Conservation (phyloP, 495 filamentous ascomycete genomes). For the Talaromyces trachyspermus region DNA sequence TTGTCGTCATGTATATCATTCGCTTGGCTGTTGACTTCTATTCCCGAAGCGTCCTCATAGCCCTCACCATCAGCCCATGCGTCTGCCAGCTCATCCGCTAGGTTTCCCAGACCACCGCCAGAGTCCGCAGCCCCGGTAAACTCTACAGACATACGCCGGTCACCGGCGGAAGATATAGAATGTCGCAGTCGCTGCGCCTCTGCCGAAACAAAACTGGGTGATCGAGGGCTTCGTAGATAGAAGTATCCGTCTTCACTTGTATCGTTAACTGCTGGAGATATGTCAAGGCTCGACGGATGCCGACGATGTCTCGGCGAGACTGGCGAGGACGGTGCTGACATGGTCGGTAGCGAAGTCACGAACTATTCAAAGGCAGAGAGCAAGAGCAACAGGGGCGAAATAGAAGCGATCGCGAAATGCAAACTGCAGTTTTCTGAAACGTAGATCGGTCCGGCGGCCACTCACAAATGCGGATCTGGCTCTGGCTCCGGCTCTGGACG, state of each 20-base stretch:
- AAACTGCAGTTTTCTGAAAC: too few relatives aligned
- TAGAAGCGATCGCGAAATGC: too few relatives aligned
- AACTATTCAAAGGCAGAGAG: too few relatives aligned
- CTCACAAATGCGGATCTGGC: too few relatives aligned
- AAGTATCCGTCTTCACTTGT: constrained; percentile 9
- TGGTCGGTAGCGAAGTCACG: constrained; percentile 16
- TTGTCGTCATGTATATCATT: constrained; percentile 26
- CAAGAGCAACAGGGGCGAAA: not conserved
- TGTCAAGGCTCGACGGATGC: constrained; percentile 55
- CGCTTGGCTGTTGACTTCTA: constrained; percentile 23
- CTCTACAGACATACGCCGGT: constrained; percentile 36
- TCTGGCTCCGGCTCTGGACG: too few relatives aligned
- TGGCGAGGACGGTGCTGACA: constrained; percentile 49
- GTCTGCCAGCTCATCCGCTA: constrained; percentile 68
- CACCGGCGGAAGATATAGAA: constrained; percentile 44
- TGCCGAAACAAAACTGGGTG: constrained; percentile 13
- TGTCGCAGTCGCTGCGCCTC: constrained; percentile 44
- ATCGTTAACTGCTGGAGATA: constrained; percentile 29
- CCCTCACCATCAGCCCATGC: constrained; percentile 55
- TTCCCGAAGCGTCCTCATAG: constrained; percentile 34
- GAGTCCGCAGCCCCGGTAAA: constrained; percentile 31
- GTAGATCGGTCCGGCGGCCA: too few relatives aligned
- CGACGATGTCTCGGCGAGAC: constrained; percentile 56
- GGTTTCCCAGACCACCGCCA: constrained; percentile 64
- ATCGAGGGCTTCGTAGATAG: constrained; percentile 31